Percentiles rank a stretch among this genome's conserved stretches.
These are phyloP conservation scores for Heliamphora exappendiculata DNA, from an alignment of 148 eudicot genomes.

Conservation along the genomic window DNA sequence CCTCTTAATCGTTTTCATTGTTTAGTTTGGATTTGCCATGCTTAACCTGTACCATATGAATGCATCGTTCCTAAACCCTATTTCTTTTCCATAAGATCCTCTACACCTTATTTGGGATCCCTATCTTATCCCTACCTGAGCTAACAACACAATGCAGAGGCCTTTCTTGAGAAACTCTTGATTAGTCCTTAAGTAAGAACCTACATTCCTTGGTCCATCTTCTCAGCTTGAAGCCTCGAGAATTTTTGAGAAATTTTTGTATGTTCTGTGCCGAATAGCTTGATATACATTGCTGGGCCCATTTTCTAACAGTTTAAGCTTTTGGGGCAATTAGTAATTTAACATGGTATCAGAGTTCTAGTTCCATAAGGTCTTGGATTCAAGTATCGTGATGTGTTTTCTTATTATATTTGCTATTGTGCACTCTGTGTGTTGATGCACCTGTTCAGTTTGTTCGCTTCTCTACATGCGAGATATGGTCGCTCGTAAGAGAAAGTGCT, in stretches of 20 bases:
- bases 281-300: no score
- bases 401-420: no score
- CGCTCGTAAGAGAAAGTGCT: no score
- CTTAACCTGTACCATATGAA: not conserved
- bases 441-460: no score
- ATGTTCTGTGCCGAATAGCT: no score
- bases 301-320: no score
- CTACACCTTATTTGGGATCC: not conserved
- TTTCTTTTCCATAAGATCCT: not conserved
- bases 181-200: not conserved
- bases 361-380: no score
- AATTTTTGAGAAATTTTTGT: constrained; percentile 1
- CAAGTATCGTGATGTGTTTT: no score
- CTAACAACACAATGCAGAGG: not conserved
- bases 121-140: not conserved
- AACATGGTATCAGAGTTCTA: no score
- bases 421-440: no score
- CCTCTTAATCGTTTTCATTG: not conserved
- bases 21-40: not conserved
- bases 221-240: not conserved
- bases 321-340: no score
- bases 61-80: not conserved
- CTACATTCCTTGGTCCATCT: not conserved
- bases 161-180: not conserved
- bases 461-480: no score